These are phyloP conservation scores for Yamadazyma kitorensis DNA, from an alignment of 805 yeast genomes.

Conservation along the genomic window DNA sequence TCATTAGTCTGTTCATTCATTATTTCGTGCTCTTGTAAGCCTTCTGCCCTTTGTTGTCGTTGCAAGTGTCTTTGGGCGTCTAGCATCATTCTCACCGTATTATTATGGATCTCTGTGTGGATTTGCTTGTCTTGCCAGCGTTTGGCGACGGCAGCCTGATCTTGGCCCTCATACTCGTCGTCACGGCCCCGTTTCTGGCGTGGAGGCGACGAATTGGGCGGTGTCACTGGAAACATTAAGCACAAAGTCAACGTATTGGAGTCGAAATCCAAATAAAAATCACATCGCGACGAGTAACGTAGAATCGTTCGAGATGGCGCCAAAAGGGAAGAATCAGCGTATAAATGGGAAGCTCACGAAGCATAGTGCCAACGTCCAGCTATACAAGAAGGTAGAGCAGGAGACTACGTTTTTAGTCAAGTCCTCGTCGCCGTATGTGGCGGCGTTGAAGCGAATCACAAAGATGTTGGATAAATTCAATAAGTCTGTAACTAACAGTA, in stretches of 20 bases:
- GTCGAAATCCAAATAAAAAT: no score
- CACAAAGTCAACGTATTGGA: no score
- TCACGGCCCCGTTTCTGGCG: slow-evolving; percentile 2
- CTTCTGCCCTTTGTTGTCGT: not conserved
- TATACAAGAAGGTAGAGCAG: slow-evolving; percentile 40
- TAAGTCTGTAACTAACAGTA: slow-evolving; percentile 16
- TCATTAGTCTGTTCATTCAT: not conserved
- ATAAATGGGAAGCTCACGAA: slow-evolving; percentile 42
- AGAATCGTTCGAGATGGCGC: no score
- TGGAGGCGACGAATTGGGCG: slow-evolving; percentile 4
- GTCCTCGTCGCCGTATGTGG: slow-evolving; percentile 64
- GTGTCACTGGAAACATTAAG: slow-evolving; percentile 4
- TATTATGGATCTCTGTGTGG: slow-evolving; percentile 10
- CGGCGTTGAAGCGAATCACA: slow-evolving; percentile 65
- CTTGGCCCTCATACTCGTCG: not conserved
- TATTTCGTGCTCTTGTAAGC: not conserved
- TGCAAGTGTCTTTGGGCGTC: slow-evolving; percentile 12
- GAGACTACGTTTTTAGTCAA: slow-evolving; percentile 57
- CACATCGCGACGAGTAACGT: no score
- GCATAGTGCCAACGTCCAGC: slow-evolving; percentile 50
- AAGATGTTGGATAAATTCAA: slow-evolving; percentile 48
- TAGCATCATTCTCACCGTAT: slow-evolving; percentile 12
- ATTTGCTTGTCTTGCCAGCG: slow-evolving; percentile 13
- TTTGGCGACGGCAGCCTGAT: slow-evolving; percentile 1
- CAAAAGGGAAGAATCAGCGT: slow-evolving; percentile 4